A percentile compares a stretch with the other conserved stretches of the same genome.
phyloP scores from a whole-genome alignment of 2,329 filamentous ascomycete genomes.

The Verticillium nubilum region DNA sequence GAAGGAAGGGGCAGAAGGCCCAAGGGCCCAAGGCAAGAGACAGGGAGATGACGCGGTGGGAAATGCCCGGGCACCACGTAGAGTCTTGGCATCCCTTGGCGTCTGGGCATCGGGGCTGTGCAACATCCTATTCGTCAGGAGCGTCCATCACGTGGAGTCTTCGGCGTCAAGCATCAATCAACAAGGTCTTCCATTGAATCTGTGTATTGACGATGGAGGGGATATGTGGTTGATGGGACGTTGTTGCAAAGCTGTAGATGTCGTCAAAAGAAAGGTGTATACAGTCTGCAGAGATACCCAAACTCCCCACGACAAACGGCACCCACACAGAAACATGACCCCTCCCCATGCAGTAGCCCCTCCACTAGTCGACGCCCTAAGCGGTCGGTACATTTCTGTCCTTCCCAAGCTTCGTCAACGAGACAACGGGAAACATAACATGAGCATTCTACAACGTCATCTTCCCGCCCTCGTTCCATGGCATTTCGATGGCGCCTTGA shows the following conservation, averaged over 20 bases:
- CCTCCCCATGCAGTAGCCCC: not conserved
- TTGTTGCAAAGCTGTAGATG: not conserved
- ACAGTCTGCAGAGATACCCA: not conserved
- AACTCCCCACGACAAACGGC: not conserved
- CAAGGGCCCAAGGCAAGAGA: not conserved
- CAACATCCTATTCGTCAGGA: slow-evolving; percentile 4
- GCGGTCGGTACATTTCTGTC: not conserved
- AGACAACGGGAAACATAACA: not conserved
- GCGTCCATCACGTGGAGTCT: not conserved
- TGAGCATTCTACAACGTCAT: not conserved
- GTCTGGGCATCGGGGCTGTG: slow-evolving; percentile 14
- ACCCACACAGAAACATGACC: not conserved
- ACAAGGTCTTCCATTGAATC: not conserved
- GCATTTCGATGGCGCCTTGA: not conserved
- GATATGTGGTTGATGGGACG: not conserved
- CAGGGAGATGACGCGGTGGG: slow-evolving; percentile 11
- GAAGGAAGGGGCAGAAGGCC: not conserved
- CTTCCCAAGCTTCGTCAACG: not conserved
- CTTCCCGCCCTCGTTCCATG: not conserved
- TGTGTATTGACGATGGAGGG: not conserved
- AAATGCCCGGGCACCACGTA: slow-evolving; percentile 11
- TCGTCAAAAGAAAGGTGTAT: not conserved
- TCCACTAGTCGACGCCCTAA: not conserved
- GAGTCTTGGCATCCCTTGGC: slow-evolving; percentile 8
- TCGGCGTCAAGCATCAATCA: not conserved